Evolutionary conservation across 257 asterid genomes (phyloP).

Genomic region (Ophiorrhiza pumila): DNA sequence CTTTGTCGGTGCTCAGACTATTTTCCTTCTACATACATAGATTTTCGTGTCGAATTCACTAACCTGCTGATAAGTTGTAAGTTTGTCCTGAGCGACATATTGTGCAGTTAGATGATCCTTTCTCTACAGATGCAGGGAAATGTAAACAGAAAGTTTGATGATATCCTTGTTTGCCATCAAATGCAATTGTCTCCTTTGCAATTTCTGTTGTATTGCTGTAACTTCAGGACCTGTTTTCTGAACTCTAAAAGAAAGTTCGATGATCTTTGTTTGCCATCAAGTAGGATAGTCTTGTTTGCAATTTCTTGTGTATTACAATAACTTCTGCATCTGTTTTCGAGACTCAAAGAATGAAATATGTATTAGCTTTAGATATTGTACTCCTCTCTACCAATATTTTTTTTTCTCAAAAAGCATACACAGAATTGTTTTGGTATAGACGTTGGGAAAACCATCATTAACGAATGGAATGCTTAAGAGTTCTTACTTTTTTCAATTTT

Average conservation of each 20-base stretch:
- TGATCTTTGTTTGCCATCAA: not conserved
- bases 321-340: no score
- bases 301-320: not conserved
- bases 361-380: no score
- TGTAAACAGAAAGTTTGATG: constrained; percentile 18
- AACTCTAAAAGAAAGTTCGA: not conserved
- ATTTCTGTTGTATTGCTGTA: not conserved
- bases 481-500: no score
- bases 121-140: not conserved
- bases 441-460: no score
- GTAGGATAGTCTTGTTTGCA: no score
- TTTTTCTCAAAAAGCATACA: no score
- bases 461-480: no score
- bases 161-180: not conserved
- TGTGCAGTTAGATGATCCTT: constrained; percentile 25
- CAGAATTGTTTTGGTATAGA: no score
- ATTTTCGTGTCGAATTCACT: constrained; percentile 25
- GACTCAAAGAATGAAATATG: no score
- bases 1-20: constrained; percentile 9
- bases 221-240: no score
- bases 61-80: constrained; percentile 27
- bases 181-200: not conserved
- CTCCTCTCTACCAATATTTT: no score
- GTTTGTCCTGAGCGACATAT: constrained; percentile 17
- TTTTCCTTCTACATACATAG: constrained; percentile 9